A percentile compares a stretch with the other conserved stretches of the same genome.
These are phyloP conservation scores for Lachnellula hyalina DNA, from an alignment of 2,329 filamentous ascomycete species.

Conservation along the genomic window DNA sequence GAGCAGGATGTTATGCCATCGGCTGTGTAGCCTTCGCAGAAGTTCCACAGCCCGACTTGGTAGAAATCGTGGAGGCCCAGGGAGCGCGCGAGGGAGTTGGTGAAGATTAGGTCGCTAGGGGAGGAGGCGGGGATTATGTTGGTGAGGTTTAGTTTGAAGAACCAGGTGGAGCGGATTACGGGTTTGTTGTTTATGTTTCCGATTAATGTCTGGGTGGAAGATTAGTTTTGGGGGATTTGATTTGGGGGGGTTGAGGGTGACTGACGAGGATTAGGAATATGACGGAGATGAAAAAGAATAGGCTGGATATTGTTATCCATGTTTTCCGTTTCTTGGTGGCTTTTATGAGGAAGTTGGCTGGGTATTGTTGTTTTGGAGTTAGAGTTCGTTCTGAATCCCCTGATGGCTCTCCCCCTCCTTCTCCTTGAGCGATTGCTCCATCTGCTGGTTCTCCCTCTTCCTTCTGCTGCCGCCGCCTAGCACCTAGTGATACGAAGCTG, in stretches of 20 bases:
- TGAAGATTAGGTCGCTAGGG: slow-evolving; percentile 56
- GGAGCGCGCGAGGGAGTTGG: slow-evolving; percentile 82
- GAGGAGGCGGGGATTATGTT: slow-evolving; percentile 49
- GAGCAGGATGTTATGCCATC: slow-evolving; percentile 75
- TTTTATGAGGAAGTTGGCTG: slow-evolving; percentile 35
- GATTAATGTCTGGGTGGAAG: slow-evolving; percentile 49
- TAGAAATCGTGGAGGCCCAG: slow-evolving; percentile 93
- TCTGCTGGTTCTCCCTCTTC: slow-evolving; percentile 4
- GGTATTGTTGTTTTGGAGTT: slow-evolving; percentile 12
- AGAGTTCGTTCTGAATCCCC: slow-evolving; percentile 20
- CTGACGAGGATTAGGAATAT: slow-evolving; percentile 73
- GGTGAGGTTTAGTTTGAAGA: slow-evolving; percentile 77
- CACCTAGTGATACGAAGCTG: slow-evolving; percentile 27
- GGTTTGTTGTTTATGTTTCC: slow-evolving; percentile 63
- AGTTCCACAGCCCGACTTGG: slow-evolving; percentile 86
- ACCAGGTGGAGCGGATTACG: slow-evolving; percentile 67
- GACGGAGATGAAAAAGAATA: slow-evolving; percentile 68
- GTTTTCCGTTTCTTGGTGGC: slow-evolving; percentile 46
- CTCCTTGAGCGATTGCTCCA: slow-evolving; percentile 2
- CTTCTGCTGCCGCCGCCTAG: slow-evolving; percentile 15
- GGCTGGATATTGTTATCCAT: slow-evolving; percentile 56
- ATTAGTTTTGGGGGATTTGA: not conserved
- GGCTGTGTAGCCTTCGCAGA: slow-evolving; percentile 77
- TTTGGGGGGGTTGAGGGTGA: not conserved
- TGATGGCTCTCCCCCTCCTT: not conserved